Evolutionary conservation across 2,329 filamentous ascomycete species (phyloP).

Genomic region (Talaromyces sp.): DNA sequence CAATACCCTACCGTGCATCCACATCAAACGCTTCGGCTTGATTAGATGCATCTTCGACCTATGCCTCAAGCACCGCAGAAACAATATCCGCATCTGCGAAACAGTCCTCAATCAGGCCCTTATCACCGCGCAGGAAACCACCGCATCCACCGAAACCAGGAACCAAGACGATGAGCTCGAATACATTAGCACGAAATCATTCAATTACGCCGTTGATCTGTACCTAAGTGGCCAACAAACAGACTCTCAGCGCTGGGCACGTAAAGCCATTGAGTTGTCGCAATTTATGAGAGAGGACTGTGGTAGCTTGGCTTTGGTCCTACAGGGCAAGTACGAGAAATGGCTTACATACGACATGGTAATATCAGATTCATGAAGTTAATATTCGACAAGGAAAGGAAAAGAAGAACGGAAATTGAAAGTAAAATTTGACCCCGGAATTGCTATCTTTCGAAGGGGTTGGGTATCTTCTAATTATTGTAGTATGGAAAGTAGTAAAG

Average conservation of each 20-base stretch:
- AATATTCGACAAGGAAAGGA: background rate
- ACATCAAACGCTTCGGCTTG: constrained; percentile 40
- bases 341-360: constrained; percentile 20
- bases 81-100: constrained; percentile 25
- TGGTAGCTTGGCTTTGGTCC: constrained; percentile 9
- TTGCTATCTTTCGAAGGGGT: background rate
- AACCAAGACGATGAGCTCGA: constrained; percentile 56
- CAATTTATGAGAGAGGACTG: constrained; percentile 21
- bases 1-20: too few species aligned
- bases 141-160: constrained; percentile 12
- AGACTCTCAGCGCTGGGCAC: constrained; percentile 35
- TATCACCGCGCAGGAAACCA: constrained; percentile 23
- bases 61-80: constrained; percentile 41
- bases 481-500: background rate
- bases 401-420: background rate
- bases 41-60: constrained; percentile 52
- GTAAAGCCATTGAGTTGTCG: constrained; percentile 36
- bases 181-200: constrained; percentile 54
- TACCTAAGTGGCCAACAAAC: constrained; percentile 36
- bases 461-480: constrained; percentile 14
- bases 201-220: constrained; percentile 56
- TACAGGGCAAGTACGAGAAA: constrained; percentile 29
- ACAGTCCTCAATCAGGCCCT: constrained; percentile 34
- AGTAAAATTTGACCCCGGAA: constrained; percentile 7
- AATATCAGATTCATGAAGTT: background rate